These are phyloP conservation scores for Backusella psychrophila DNA, from an alignment of 192 early-diverging fungal species.

Conservation along the genomic window DNA sequence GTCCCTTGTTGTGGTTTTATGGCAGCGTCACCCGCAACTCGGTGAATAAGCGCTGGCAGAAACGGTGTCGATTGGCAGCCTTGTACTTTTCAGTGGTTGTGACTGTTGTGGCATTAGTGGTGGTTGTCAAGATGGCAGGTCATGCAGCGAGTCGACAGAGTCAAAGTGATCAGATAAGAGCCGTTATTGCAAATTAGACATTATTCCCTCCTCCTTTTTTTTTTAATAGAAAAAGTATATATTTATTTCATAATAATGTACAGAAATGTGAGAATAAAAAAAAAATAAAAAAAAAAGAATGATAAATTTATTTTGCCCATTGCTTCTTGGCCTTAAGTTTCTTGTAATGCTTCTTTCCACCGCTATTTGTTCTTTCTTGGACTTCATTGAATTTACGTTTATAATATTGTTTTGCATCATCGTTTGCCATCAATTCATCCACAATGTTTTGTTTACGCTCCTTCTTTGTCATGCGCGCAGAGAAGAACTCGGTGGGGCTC, in stretches of 20 bases:
- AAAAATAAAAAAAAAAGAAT: too few relatives aligned
- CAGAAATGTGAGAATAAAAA: neutral
- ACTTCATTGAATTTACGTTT: slow-evolving; percentile 87
- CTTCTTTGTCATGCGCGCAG: slow-evolving; percentile 81
- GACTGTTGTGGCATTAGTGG: neutral
- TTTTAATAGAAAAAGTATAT: neutral
- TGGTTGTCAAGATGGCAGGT: neutral
- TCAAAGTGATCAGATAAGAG: neutral
- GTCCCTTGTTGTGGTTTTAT: neutral
- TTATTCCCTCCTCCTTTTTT: neutral
- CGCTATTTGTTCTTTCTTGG: slow-evolving; percentile 53
- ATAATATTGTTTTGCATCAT: slow-evolving; percentile 71
- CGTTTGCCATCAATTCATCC: slow-evolving; percentile 84
- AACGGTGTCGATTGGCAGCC: neutral
- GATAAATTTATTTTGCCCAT: slow-evolving; percentile 4
- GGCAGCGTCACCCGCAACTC: neutral
- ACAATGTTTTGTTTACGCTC: slow-evolving; percentile 83
- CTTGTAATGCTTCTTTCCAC: slow-evolving; percentile 54
- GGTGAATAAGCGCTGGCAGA: neutral
- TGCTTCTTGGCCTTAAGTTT: slow-evolving; percentile 36
- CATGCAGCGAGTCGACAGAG: neutral
- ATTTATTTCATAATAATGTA: neutral
- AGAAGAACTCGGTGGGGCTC: slow-evolving; percentile 84
- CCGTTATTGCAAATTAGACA: slow-evolving; percentile 2
- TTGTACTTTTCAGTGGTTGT: neutral